Evolutionary conservation across 306 rosid genomes (phyloP), one percentile per base, ranked within the genome.

Genomic region (Prunus padus): DNA sequence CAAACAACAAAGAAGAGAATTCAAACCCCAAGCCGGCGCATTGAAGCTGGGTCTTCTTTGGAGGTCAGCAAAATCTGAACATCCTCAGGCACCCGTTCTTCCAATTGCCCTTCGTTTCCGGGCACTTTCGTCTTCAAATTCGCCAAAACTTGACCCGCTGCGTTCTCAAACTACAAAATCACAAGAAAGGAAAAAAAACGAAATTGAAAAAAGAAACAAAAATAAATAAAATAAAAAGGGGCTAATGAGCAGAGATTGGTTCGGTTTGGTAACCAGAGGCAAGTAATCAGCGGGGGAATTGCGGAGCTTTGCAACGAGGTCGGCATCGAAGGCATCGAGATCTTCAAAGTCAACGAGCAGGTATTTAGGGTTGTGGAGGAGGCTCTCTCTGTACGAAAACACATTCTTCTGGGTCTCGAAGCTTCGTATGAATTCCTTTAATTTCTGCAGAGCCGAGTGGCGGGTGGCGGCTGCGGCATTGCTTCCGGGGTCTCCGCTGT

Each of bases 1-100:
- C 20, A 13, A 49, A 46, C 3, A 45, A 14, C 5, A 28, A 28
- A 15, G 46, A 13, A 15, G 0, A 18, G 65, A 55, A 52, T 22
- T 20, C 93, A 68, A 67, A 96, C 99, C 90, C 99, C 99, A 1
- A 90, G 91, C 46, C 82, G 86, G 71, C 99, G 90, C 92, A 92
- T 86, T 0, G 99, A 92, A 4, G 88, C 77, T 0, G 98, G 74
- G 71, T 96, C 97, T 84, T 89, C 97, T 82, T 82, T 89, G 18
- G 97, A 96, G n/a, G 93, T 85, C 71, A 96, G 93, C 81, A 92
- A 83, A 83, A 96, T 80, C 88, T 96, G 99, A 75, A 92, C 89
- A 81, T 96, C 98, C 20, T 93, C 90, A 3, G 96, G 79, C 67
- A 82, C 83, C 15, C 91, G 91, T 22, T 96, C 99, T 81, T 92